phyloP scores from a whole-genome alignment of 2,329 filamentous ascomycete genomes.

The Phaeomoniella chlamydospora region DNA sequence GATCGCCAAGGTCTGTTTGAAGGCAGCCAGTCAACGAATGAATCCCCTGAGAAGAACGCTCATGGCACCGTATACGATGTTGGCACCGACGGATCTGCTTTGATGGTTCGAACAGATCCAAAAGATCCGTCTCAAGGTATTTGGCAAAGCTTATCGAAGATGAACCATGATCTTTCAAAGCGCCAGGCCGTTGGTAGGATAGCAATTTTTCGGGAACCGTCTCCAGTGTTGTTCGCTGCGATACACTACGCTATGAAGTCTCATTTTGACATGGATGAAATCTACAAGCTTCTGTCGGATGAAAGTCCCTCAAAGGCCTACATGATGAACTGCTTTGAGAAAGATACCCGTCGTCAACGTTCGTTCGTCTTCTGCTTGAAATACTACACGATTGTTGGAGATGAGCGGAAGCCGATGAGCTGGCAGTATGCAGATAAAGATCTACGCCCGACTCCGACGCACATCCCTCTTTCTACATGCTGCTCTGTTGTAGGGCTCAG shows the following conservation, averaged over 20 bases:
- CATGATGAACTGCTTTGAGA: conserved; percentile 35
- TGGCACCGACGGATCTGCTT: conserved; percentile 27
- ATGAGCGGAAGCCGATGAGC: conserved; percentile 39
- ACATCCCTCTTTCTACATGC: conserved; percentile 46
- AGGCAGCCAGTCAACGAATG: conserved; percentile 17
- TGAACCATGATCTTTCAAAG: conserved; percentile 21
- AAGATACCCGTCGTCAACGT: conserved; percentile 32
- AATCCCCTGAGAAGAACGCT: conserved; percentile 25
- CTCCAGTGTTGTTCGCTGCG: conserved; percentile 44
- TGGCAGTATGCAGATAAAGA: conserved; percentile 43
- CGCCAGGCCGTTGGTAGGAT: conserved; percentile 40
- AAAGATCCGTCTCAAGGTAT: conserved; percentile 18
- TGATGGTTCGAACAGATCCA: conserved; percentile 18
- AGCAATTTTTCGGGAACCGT: conserved; percentile 46
- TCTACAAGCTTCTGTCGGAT: conserved; percentile 39
- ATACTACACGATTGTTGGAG: conserved; percentile 47
- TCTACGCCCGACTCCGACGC: conserved; percentile 25
- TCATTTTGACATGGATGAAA: conserved; percentile 48
- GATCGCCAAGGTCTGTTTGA: conserved; percentile 28
- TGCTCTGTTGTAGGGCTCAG: conserved; percentile 45
- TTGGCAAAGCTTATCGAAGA: conserved; percentile 18
- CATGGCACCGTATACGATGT: conserved; percentile 47
- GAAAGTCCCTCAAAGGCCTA: conserved; percentile 25
- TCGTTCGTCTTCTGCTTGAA: conserved; percentile 51
- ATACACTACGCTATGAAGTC: conserved; percentile 43